Percentiles rank a stretch among this genome's conserved stretches.
Conservation (phyloP, 2,329 filamentous ascomycete species). For the Zymoseptoria crescenta region DNA sequence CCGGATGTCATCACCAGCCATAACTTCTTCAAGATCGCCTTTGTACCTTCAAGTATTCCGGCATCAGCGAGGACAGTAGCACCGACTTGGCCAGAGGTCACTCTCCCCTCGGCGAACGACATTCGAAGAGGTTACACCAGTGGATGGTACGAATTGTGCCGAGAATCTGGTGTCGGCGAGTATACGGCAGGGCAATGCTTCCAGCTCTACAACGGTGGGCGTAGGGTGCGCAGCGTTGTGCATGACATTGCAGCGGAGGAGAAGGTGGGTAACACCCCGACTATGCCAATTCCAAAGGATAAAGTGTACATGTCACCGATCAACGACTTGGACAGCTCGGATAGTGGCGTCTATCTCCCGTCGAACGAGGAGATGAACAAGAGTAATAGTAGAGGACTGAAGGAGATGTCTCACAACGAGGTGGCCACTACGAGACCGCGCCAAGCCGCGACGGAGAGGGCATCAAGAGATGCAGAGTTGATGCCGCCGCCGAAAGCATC, state of each 20-base stretch:
- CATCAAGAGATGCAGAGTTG: slow-evolving; percentile 24
- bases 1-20: slow-evolving; percentile 74
- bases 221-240: slow-evolving; percentile 42
- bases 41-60: slow-evolving; percentile 54
- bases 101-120: slow-evolving; percentile 36
- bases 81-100: slow-evolving; percentile 41
- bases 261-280: slow-evolving; percentile 39
- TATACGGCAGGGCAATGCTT: slow-evolving; percentile 40
- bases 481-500: slow-evolving; percentile 25
- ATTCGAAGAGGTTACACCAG: slow-evolving; percentile 42
- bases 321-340: slow-evolving; percentile 25
- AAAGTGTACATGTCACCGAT: slow-evolving; percentile 39
- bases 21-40: slow-evolving; percentile 69
- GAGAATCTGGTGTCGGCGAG: slow-evolving; percentile 44
- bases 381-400: slow-evolving; percentile 35
- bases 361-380: slow-evolving; percentile 20
- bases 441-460: slow-evolving; percentile 10
- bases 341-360: slow-evolving; percentile 24
- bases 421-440: slow-evolving; percentile 19
- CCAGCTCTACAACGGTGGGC: slow-evolving; percentile 37
- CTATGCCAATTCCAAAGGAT: slow-evolving; percentile 42
- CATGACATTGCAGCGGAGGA: slow-evolving; percentile 44
- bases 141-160: slow-evolving; percentile 45
- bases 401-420: slow-evolving; percentile 42
- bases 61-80: slow-evolving; percentile 37